Evolutionary conservation across 345 rosid genomes (phyloP), one percentile per base, ranked within the genome.

Genomic region (Leavenworthia alabamica): DNA sequence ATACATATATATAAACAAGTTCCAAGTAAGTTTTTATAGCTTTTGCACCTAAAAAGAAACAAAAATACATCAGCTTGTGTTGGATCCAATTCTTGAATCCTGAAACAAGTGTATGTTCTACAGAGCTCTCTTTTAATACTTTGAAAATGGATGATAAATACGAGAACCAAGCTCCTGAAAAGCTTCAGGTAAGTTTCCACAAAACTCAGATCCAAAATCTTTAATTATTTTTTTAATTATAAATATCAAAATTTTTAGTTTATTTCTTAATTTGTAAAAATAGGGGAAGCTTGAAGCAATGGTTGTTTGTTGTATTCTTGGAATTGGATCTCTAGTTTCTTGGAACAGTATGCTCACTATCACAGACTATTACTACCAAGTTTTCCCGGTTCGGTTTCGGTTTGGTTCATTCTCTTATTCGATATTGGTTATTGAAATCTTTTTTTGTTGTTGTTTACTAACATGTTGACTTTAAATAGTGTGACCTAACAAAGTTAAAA

Each of bases 271-370:
- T 23, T 22, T 7, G 0, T n/a, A 43, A 16, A 47, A 63, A 24
- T 82, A 87, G 95, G 99, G 96, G 43, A 90, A 79, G 60, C 62
- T 8, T 51, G 66, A 76, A 62, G 95, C 95, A 24, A 54, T 79
- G 51, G 49, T 75, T 0, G 77, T 88, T 26, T 90, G 96, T 36
- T 86, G 90, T 82, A 31, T 86, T 68, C 89, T 87, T 32, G 97
- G 99, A 36, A 19, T 86, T 4, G 99, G 97, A 32, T 73, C 90
- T 13, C 87, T 85, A 8, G 67, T 85, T 9, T 57, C 94, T 12
- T 93, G 97, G 99, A 84, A 78, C 64, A 87, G 95, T 66, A 74
- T 93, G 89, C 70, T 87, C 16, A 89, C 89, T 2, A 83, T 87
- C 1, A 92, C 78, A 73, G 99, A 93, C 65, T 93, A 93, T 73